A percentile compares a stretch with the other conserved stretches of the same genome.
phyloP scores from a whole-genome alignment of 768 basidiomycete species.

The Clathrus columnatus region DNA sequence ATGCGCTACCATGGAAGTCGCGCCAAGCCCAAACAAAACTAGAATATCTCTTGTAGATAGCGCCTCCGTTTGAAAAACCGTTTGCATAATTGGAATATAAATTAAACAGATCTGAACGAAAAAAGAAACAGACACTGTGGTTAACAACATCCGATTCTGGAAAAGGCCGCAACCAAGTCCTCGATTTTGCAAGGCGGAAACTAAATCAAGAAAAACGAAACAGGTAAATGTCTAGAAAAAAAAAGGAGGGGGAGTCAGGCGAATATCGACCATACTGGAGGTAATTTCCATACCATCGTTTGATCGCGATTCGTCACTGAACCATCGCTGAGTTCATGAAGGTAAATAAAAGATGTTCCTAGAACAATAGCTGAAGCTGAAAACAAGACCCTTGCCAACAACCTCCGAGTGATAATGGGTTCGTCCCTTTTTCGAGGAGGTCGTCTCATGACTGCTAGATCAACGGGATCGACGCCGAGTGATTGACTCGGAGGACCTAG shows the following conservation, averaged over 20 bases:
- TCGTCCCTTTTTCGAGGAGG: slow-evolving; percentile 92
- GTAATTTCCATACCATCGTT: slow-evolving; percentile 68
- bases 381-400: slow-evolving; percentile 80
- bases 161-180: slow-evolving; percentile 77
- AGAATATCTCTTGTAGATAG: slow-evolving; percentile 58
- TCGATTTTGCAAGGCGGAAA: slow-evolving; percentile 90
- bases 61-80: slow-evolving; percentile 88
- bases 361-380: slow-evolving; percentile 86
- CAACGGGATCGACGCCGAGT: slow-evolving; percentile 93
- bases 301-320: slow-evolving; percentile 81
- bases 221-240: slow-evolving; percentile 81
- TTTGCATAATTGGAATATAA: slow-evolving; percentile 87
- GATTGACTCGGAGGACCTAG: slow-evolving; percentile 91
- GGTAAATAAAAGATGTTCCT: slow-evolving; percentile 83
- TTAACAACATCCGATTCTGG: slow-evolving; percentile 83
- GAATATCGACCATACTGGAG: background rate
- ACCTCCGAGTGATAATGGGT: slow-evolving; percentile 66
- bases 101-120: slow-evolving; percentile 77
- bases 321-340: slow-evolving; percentile 75
- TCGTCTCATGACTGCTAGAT: slow-evolving; percentile 83
- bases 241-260: background rate
- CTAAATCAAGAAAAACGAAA: slow-evolving; percentile 95
- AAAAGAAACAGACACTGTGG: slow-evolving; percentile 82
- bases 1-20: slow-evolving; percentile 57
- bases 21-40: slow-evolving; percentile 61